phyloP scores from a whole-genome alignment of 2,329 filamentous ascomycete species.

The Apiospora hydei region DNA sequence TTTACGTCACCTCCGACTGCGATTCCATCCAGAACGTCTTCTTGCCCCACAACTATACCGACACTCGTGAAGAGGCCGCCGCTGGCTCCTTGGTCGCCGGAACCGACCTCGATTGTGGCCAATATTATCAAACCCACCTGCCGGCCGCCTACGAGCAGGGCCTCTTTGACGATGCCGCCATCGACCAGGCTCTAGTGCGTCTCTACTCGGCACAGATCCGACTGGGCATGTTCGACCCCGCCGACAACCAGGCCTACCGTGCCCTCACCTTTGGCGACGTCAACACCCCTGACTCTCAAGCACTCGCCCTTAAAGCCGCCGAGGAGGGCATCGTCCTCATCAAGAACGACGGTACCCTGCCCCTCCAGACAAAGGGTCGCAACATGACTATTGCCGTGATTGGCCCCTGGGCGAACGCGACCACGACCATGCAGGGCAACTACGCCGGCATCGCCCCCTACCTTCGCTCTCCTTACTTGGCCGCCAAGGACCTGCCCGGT shows the following conservation, averaged over 20 bases:
- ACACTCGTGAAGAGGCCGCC: slow-evolving; percentile 41
- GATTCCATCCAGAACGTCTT: slow-evolving; percentile 68
- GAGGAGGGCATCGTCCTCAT: slow-evolving; percentile 38
- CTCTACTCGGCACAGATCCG: slow-evolving; percentile 42
- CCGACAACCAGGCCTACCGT: slow-evolving; percentile 34
- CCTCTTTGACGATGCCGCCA: slow-evolving; percentile 37
- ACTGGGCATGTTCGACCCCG: slow-evolving; percentile 43
- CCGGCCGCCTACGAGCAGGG: slow-evolving; percentile 39
- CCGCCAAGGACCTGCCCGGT: slow-evolving; percentile 55
- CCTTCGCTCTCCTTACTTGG: slow-evolving; percentile 59
- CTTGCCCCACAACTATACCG: slow-evolving; percentile 46
- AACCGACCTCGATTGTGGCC: slow-evolving; percentile 45
- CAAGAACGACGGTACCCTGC: slow-evolving; percentile 38
- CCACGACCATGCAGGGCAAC: slow-evolving; percentile 37
- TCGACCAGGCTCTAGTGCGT: slow-evolving; percentile 39
- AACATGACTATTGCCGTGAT: slow-evolving; percentile 35
- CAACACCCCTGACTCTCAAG: slow-evolving; percentile 34
- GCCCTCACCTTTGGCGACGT: slow-evolving; percentile 35
- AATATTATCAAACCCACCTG: slow-evolving; percentile 38
- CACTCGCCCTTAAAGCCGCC: slow-evolving; percentile 35
- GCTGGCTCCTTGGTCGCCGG: slow-evolving; percentile 45
- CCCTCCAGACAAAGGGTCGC: slow-evolving; percentile 30
- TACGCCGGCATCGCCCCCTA: slow-evolving; percentile 63
- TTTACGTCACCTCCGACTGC: slow-evolving; percentile 71
- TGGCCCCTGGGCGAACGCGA: slow-evolving; percentile 38